A percentile compares a stretch with the other conserved stretches of the same genome.
These are phyloP conservation scores for Aaosphaeria pasadenensis DNA, from an alignment of 2,329 filamentous ascomycete genomes.

Conservation along the genomic window DNA sequence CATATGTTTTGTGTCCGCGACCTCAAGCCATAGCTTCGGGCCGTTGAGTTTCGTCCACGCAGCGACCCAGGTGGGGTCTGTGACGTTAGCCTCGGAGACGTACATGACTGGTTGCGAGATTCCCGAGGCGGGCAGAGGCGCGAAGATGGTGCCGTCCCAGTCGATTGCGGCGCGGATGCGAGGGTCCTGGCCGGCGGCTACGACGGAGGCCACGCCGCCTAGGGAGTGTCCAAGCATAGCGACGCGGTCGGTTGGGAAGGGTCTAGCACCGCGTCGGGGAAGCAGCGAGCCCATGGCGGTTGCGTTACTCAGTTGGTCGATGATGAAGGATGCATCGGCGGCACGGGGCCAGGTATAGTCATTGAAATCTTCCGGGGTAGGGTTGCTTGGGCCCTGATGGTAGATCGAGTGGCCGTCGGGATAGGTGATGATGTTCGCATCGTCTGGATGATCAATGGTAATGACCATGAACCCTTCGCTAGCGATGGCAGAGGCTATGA, in stretches of 20 bases:
- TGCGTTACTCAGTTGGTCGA: slow-evolving; percentile 19
- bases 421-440: slow-evolving; percentile 46
- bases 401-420: slow-evolving; percentile 35
- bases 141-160: slow-evolving; percentile 16
- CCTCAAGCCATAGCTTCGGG: slow-evolving; percentile 18
- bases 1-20: slow-evolving; percentile 16
- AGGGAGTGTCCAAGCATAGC: slow-evolving; percentile 19
- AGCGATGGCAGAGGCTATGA: slow-evolving; percentile 44
- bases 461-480: slow-evolving; percentile 48
- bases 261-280: slow-evolving; percentile 6
- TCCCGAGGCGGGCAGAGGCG: slow-evolving; percentile 10
- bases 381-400: slow-evolving; percentile 1
- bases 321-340: slow-evolving; percentile 17
- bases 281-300: slow-evolving; percentile 15
- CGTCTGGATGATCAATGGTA: slow-evolving; percentile 49
- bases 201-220: slow-evolving; percentile 14
- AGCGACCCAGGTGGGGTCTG: slow-evolving; percentile 8
- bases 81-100: slow-evolving; percentile 7
- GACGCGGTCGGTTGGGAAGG: slow-evolving; percentile 12
- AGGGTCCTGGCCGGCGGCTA: slow-evolving; percentile 10
- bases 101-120: slow-evolving; percentile 18
- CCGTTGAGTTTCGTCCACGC: slow-evolving; percentile 16
- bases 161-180: slow-evolving; percentile 14
- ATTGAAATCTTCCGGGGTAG: slow-evolving; percentile 4
- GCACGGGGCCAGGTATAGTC: slow-evolving; percentile 6